Percentiles rank a stretch among this genome's conserved stretches.
Evolutionary conservation across 1,284 basidiomycete species (phyloP).

Genomic region (Puccinia horiana): DNA sequence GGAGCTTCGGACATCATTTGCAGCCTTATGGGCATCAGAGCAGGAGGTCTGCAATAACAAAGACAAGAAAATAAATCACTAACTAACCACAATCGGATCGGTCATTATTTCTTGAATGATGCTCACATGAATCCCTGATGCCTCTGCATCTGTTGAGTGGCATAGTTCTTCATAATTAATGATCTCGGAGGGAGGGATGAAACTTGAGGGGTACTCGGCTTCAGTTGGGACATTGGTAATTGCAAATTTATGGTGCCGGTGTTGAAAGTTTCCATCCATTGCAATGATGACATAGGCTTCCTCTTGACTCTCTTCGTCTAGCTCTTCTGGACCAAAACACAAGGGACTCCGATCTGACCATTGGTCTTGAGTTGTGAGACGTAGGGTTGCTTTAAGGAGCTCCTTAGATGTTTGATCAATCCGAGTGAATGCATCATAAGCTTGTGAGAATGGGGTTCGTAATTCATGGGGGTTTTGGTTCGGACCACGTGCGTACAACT

Average conservation of each 20-base stretch:
- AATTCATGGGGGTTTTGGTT: background rate
- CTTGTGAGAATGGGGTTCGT: conserved; percentile 4
- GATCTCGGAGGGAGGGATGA: conserved; percentile 1
- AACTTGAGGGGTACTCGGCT: background rate
- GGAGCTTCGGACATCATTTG: background rate
- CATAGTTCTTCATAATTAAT: background rate
- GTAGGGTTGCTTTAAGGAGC: background rate
- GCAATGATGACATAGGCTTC: background rate
- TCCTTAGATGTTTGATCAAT: background rate
- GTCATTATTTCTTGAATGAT: background rate
- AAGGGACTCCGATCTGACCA: background rate
- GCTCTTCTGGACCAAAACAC: conserved; percentile 19
- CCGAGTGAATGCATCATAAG: background rate
- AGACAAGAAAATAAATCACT: background rate
- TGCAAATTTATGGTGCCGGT: conserved; percentile 14
- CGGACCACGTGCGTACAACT: background rate
- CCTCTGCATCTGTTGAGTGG: background rate
- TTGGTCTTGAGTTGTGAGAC: background rate
- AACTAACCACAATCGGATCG: background rate
- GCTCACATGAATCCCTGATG: background rate
- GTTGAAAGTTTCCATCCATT: conserved; percentile 37
- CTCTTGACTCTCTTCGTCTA: background rate
- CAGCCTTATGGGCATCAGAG: conserved; percentile 16
- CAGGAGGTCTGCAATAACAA: background rate
- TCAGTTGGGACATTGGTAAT: conserved; percentile 16